Evolutionary conservation across 768 basidiomycete genomes (phyloP).

Genomic region (Jaapia argillacea): DNA sequence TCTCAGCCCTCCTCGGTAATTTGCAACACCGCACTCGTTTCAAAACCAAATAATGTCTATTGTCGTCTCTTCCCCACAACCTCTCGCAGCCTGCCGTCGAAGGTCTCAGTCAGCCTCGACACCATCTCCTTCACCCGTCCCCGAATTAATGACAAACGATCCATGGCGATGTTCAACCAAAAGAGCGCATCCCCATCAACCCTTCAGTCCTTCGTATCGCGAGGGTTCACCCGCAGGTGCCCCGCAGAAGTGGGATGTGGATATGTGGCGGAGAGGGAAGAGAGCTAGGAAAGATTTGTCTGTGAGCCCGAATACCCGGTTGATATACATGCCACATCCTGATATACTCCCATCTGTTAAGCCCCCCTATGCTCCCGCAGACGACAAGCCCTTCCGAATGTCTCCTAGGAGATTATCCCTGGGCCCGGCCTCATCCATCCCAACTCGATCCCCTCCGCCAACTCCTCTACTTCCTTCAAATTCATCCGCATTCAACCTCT

Average conservation of each 20-base stretch:
- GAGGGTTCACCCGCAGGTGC: constrained; percentile 18
- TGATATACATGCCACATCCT: neutral
- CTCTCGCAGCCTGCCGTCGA: constrained; percentile 26
- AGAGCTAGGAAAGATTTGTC: constrained; percentile 37
- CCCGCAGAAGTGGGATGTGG: constrained; percentile 40
- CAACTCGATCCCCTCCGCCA: constrained; percentile 6
- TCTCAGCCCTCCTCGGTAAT: too few species aligned
- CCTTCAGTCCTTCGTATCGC: constrained; percentile 22
- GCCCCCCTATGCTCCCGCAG: too few species aligned
- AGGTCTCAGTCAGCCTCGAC: constrained; percentile 44
- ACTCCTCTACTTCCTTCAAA: constrained; percentile 14
- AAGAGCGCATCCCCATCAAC: constrained; percentile 34
- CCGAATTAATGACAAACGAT: constrained; percentile 24
- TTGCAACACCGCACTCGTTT: too few species aligned
- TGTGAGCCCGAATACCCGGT: constrained; percentile 26
- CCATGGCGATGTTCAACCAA: constrained; percentile 37
- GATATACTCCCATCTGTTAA: too few species aligned
- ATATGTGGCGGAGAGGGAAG: constrained; percentile 45
- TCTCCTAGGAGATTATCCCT: too few species aligned
- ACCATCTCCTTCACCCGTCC: constrained; percentile 22
- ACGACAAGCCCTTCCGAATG: too few species aligned
- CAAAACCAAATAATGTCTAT: too few species aligned
- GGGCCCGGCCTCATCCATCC: constrained; percentile 3
- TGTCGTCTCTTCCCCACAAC: neutral
- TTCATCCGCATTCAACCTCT: constrained; percentile 24